Percentiles rank a stretch among this genome's conserved stretches.
phyloP scores from a whole-genome alignment of 495 filamentous ascomycete genomes.

The Xylaria bambusicola region DNA sequence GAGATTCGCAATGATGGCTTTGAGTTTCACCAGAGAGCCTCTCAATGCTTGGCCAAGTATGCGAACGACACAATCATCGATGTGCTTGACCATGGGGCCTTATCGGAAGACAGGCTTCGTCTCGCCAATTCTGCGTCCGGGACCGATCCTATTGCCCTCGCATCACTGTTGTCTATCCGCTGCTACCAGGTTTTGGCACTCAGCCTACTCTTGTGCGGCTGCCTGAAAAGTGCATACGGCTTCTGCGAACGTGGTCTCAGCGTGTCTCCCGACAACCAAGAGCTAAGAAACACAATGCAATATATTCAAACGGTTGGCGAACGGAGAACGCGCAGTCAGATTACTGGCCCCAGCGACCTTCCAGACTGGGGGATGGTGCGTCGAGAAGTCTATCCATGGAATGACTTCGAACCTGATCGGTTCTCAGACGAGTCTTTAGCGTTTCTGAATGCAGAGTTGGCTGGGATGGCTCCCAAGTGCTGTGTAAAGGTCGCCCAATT shows the following conservation, averaged over 20 bases:
- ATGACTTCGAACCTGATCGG: conserved; percentile 82
- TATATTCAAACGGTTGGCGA: conserved; percentile 52
- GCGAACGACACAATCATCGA: conserved; percentile 33
- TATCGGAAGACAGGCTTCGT: conserved; percentile 40
- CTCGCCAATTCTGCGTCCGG: conserved; percentile 35
- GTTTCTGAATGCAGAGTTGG: conserved; percentile 66
- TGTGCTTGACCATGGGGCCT: conserved; percentile 42
- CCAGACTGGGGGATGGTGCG: conserved; percentile 77
- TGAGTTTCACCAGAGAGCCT: conserved; percentile 64
- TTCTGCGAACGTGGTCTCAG: conserved; percentile 61
- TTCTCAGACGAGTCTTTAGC: conserved; percentile 67
- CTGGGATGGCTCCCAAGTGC: conserved; percentile 65
- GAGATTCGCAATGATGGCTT: conserved; percentile 69
- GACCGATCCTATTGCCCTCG: conserved; percentile 35
- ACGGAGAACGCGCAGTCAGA: conserved; percentile 39
- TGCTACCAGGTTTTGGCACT: conserved; percentile 60
- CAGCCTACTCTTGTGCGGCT: conserved; percentile 66
- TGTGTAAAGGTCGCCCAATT: conserved; percentile 72
- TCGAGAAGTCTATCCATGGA: conserved; percentile 93
- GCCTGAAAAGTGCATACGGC: conserved; percentile 67
- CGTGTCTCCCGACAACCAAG: conserved; percentile 44
- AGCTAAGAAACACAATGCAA: conserved; percentile 47
- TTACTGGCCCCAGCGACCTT: conserved; percentile 54
- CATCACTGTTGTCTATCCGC: conserved; percentile 47
- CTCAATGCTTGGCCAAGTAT: conserved; percentile 42